These are phyloP conservation scores for Nicotiana undulata DNA, from an alignment of 257 asterid species.

Conservation along the genomic window DNA sequence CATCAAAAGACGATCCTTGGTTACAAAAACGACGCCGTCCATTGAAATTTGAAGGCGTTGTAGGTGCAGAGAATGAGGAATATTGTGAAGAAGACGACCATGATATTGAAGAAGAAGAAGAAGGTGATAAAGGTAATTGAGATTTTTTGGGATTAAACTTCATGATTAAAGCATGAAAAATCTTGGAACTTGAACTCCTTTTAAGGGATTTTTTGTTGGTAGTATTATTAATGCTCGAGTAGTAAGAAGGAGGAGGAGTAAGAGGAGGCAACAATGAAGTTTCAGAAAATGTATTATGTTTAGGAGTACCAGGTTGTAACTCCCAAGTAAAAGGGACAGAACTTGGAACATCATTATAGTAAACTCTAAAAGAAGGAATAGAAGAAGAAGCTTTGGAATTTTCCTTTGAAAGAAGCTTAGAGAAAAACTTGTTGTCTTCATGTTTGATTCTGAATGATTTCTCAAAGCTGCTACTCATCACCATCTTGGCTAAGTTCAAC, in stretches of 20 bases:
- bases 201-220: background rate
- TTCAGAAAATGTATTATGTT: conserved; percentile 11
- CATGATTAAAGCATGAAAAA: conserved; percentile 6
- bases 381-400: background rate
- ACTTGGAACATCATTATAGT: conserved; percentile 20
- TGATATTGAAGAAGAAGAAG: conserved; percentile 9
- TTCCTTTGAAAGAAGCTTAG: conserved; percentile 16
- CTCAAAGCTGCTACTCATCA: background rate
- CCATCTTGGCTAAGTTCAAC: conserved; percentile 5
- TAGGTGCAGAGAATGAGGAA: conserved; percentile 13
- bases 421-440: conserved; percentile 18
- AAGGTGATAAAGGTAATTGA: conserved; percentile 5
- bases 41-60: background rate
- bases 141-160: background rate
- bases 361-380: conserved; percentile 29
- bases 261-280: conserved; percentile 24
- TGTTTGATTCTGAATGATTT: conserved; percentile 9
- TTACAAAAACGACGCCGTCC: conserved; percentile 10
- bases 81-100: conserved; percentile 10
- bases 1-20: conserved; percentile 12
- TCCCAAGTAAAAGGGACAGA: conserved; percentile 37
- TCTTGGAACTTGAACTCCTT: conserved; percentile 11
- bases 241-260: conserved; percentile 31
- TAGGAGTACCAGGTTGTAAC: conserved; percentile 31
- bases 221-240: background rate